These are phyloP conservation scores for Botrytis cinerea DNA, from an alignment of 2,329 filamentous ascomycete genomes.

Conservation along the genomic window DNA sequence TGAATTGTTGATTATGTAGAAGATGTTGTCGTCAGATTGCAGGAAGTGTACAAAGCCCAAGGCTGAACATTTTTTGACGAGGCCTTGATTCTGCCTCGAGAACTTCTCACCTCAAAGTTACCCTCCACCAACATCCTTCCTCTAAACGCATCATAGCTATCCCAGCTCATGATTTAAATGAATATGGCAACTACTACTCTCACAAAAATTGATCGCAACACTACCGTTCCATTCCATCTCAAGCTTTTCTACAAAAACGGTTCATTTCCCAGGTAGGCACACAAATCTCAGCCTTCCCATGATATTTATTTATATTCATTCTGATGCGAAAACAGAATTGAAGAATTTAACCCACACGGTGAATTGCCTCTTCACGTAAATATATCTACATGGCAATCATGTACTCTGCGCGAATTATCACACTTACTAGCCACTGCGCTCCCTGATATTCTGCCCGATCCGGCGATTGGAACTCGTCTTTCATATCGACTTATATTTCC, in stretches of 20 bases:
- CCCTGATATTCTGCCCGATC: conserved; percentile 68
- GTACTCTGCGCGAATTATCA: conserved; percentile 78
- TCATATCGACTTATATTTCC: conserved; percentile 85
- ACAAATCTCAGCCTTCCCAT: conserved; percentile 33
- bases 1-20: background rate
- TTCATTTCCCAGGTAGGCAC: conserved; percentile 71
- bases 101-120: conserved; percentile 21
- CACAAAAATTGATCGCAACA: conserved; percentile 62
- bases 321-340: conserved; percentile 52
- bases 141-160: conserved; percentile 1
- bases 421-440: conserved; percentile 71
- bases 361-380: conserved; percentile 68
- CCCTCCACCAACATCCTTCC: conserved; percentile 24
- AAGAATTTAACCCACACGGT: conserved; percentile 62
- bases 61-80: conserved; percentile 24
- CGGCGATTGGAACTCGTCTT: conserved; percentile 79
- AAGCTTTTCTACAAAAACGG: conserved; percentile 80
- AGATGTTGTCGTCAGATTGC: background rate
- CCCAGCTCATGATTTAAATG: background rate
- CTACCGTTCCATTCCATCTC: conserved; percentile 77
- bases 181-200: conserved; percentile 39
- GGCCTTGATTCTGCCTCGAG: conserved; percentile 27
- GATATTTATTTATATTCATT: background rate
- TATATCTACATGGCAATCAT: conserved; percentile 84
- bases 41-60: conserved; percentile 15